Evolutionary conservation across 441 rosid genomes (phyloP), one percentile per base, ranked within the genome.

Genomic region (Gossypium trilobum): DNA sequence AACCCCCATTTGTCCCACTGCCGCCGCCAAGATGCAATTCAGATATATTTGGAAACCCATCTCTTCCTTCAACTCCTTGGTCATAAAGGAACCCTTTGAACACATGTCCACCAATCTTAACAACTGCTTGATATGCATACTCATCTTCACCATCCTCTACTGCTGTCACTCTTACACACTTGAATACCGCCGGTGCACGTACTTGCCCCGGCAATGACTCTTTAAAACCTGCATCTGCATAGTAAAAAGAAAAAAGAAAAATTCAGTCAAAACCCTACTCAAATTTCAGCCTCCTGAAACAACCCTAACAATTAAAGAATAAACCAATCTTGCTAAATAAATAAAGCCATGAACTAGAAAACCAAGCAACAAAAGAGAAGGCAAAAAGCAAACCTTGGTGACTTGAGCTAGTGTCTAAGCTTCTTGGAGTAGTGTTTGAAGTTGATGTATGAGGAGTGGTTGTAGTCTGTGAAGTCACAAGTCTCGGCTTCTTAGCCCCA

Each of bases 51-150:
- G 97, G 95, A 52, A 87, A 83, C 66, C 85, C 86, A 19, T 91
- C 96, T 73, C 87, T 81, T 4, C 81, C 59, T 80, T 87, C 96
- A 73, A 78, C 80, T 51, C 98, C 98, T 84, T 88, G 95, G 78
- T 92, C 96, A 25, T 92, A 92, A 27, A 94, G 79, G 82, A 94
- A 82, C 71, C 99, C 99, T 86, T 88, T 92, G 72, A 91, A 94
- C 9, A 94, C 89, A 77, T 84, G 44, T 7, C 44, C 44, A 36
- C 44, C 44, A 8, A 36, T 36, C 44, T 36, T 36, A 36, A 36
- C 44, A 66, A 85, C 89, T 2, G 97, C 97, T 70, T 94, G 97
- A 61, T 94, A 94, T 0, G 95, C 97, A 68, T 81, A 89, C 81
- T 94, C 96, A 72, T 90, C 97, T 27, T 86, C 91, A 0, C 97